Percentiles rank a stretch among this genome's conserved stretches.
Conservation (phyloP, 2,329 filamentous ascomycete species). For the Mariannaea elegans region DNA sequence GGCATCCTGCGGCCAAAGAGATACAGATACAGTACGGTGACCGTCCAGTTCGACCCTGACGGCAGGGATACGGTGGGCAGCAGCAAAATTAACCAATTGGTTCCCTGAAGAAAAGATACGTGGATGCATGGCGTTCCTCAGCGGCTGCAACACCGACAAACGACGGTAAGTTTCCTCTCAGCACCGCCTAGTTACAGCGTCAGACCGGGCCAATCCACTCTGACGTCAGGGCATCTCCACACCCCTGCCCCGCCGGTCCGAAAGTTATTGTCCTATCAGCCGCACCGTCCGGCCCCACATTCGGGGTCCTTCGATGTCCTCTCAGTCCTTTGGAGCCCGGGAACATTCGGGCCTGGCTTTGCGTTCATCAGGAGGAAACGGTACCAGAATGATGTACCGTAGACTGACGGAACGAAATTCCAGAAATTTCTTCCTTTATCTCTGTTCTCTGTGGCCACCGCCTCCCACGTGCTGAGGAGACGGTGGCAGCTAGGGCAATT, state of each 20-base stretch:
- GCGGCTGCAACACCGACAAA: no score
- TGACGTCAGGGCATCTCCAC: constrained; percentile 44
- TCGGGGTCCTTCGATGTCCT: constrained; percentile 1
- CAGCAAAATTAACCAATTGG: neutral
- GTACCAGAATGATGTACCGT: no score
- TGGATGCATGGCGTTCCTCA: neutral
- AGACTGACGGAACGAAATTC: no score
- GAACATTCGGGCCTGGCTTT: constrained; percentile 19
- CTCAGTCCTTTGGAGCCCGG: neutral
- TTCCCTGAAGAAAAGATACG: neutral
- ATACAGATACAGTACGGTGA: neutral
- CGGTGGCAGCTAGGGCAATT: no score
- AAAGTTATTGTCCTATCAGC: constrained; percentile 40
- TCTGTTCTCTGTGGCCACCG: no score
- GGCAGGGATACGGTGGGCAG: neutral
- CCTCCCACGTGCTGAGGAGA: no score
- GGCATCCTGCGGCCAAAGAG: neutral
- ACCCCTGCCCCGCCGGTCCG: constrained; percentile 33
- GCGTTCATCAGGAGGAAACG: neutral
- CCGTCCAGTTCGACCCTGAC: no score
- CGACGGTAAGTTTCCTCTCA: no score
- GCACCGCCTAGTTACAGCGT: no score
- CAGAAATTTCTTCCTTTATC: no score
- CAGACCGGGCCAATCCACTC: no score
- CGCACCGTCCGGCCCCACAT: constrained; percentile 39